A percentile compares a stretch with the other conserved stretches of the same genome.
These are phyloP conservation scores for Daedalea quercina DNA, from an alignment of 768 basidiomycete genomes.

Conservation along the genomic window DNA sequence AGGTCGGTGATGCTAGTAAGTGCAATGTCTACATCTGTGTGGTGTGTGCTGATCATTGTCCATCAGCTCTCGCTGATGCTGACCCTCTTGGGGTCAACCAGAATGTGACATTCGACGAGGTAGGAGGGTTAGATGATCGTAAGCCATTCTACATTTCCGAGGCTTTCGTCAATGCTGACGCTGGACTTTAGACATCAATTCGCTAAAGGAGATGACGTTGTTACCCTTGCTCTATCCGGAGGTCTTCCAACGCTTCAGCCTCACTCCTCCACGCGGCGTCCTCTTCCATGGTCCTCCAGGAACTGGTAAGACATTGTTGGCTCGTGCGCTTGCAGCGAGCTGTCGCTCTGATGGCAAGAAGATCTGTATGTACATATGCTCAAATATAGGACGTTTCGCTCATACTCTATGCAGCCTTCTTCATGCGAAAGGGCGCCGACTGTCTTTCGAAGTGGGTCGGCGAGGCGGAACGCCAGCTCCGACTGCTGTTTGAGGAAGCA, in stretches of 20 bases:
- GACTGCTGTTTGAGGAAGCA: conserved; percentile 94
- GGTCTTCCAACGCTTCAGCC: conserved; percentile 87
- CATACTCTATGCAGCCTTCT: conserved; percentile 63
- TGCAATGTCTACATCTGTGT: conserved; percentile 9
- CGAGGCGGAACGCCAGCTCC: conserved; percentile 93
- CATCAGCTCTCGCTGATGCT: conserved; percentile 79
- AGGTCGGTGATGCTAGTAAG: conserved; percentile 71
- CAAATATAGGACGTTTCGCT: not conserved
- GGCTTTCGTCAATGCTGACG: too few species aligned
- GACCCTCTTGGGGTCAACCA: conserved; percentile 93
- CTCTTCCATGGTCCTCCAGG: conserved; percentile 98
- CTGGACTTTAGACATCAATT: conserved; percentile 70
- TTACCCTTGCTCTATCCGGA: conserved; percentile 94
- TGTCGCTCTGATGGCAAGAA: conserved; percentile 81
- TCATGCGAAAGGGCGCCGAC: conserved; percentile 99
- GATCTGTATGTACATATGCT: conserved; percentile 60
- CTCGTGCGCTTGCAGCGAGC: conserved; percentile 89
- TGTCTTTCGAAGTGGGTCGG: conserved; percentile 99
- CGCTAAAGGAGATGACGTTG: conserved; percentile 97
- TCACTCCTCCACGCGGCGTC: conserved; percentile 95
- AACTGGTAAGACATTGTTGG: conserved; percentile 95
- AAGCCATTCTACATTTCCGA: conserved; percentile 24
- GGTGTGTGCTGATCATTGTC: conserved; percentile 12
- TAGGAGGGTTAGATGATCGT: conserved; percentile 95
- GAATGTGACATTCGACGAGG: conserved; percentile 93